These are phyloP conservation scores for Thermomucor indicae-seudaticae DNA, from an alignment of 371 early-diverging fungal genomes.

Conservation along the genomic window DNA sequence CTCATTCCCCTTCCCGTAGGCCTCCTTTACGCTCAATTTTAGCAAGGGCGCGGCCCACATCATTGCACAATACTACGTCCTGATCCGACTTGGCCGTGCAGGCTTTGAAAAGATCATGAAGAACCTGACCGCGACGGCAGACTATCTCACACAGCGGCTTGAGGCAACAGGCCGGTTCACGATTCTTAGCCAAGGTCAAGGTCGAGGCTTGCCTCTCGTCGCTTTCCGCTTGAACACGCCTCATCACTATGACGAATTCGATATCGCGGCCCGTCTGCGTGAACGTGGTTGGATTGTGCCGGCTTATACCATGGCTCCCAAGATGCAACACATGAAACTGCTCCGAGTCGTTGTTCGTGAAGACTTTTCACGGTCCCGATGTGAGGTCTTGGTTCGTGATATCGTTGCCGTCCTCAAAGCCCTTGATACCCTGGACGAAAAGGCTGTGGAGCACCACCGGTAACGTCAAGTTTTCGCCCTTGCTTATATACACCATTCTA, in stretches of 20 bases:
- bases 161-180: slow-evolving; percentile 54
- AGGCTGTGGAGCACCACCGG: slow-evolving; percentile 21
- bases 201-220: slow-evolving; percentile 60
- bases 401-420: slow-evolving; percentile 30
- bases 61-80: slow-evolving; percentile 67
- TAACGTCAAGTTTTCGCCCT: slow-evolving; percentile 1
- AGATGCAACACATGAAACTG: slow-evolving; percentile 42
- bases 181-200: slow-evolving; percentile 45
- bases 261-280: slow-evolving; percentile 43
- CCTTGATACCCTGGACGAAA: slow-evolving; percentile 25
- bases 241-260: slow-evolving; percentile 42
- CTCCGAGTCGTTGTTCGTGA: slow-evolving; percentile 56
- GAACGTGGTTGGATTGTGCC: slow-evolving; percentile 63
- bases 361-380: slow-evolving; percentile 44
- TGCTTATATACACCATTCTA: background rate
- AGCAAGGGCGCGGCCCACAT: slow-evolving; percentile 59
- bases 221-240: slow-evolving; percentile 51
- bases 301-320: slow-evolving; percentile 51
- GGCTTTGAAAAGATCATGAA: slow-evolving; percentile 62
- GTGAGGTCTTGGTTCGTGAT: slow-evolving; percentile 35
- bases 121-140: slow-evolving; percentile 42
- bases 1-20: slow-evolving; percentile 9
- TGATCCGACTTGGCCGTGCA: slow-evolving; percentile 56
- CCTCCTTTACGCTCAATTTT: slow-evolving; percentile 71
- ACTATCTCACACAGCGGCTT: slow-evolving; percentile 48